Conservation (phyloP, 352 stramenopile genomes). For the Aphanomyces astaci region DNA sequence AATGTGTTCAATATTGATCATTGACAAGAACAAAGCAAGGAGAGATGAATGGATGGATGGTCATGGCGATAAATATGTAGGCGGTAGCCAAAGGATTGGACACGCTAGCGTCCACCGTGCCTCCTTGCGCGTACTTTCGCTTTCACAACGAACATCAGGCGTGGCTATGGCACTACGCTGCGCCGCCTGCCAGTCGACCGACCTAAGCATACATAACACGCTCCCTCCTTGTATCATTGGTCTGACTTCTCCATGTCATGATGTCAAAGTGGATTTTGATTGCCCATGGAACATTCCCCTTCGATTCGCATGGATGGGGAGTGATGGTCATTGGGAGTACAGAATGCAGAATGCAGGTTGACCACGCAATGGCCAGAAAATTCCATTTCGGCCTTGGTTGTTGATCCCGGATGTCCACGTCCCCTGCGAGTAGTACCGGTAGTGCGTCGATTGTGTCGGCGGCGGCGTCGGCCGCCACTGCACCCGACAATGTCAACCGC, state of each 20-base stretch:
- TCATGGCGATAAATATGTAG: too few relatives aligned
- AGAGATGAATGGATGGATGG: too few relatives aligned
- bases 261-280: too few relatives aligned
- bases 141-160: background rate
- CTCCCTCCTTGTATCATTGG: background rate
- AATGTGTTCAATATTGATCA: too few relatives aligned
- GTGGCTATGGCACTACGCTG: slow-evolving; percentile 5
- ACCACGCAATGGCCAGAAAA: background rate
- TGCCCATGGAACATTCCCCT: background rate
- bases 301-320: background rate
- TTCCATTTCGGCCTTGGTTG: background rate
- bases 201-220: background rate
- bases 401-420: background rate
- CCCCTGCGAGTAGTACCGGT: background rate
- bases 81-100: background rate
- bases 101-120: background rate
- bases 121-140: background rate
- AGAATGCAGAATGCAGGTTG: background rate
- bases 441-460: too few relatives aligned
- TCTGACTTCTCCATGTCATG: too few relatives aligned
- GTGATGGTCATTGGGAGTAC: background rate
- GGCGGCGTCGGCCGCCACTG: too few relatives aligned
- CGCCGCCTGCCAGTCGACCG: background rate
- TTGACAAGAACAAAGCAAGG: too few relatives aligned
- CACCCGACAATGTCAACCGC: too few relatives aligned